Percentiles rank a stretch among this genome's conserved stretches.
phyloP scores from a whole-genome alignment of 805 yeast species.

The Nadsonia fulvescens region DNA sequence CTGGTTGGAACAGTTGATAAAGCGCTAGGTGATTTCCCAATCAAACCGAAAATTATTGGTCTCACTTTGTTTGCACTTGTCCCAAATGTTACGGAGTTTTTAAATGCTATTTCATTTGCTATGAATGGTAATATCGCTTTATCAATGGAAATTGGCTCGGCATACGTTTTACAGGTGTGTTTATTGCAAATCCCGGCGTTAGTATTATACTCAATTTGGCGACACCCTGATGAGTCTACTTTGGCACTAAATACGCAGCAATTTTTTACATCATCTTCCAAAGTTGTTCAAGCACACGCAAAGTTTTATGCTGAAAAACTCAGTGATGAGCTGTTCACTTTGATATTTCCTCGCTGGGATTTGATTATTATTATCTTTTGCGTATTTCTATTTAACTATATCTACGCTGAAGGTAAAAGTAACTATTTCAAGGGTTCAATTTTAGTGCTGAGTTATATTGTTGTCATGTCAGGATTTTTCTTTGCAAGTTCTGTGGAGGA shows the following conservation, averaged over 20 bases:
- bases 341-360: constrained; percentile 94
- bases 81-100: constrained; percentile 91
- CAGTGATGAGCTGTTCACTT: constrained; percentile 38
- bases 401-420: constrained; percentile 92
- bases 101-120: constrained; percentile 94
- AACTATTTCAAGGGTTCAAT: constrained; percentile 93
- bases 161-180: constrained; percentile 92
- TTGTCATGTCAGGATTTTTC: constrained; percentile 67
- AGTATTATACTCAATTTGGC: constrained; percentile 54
- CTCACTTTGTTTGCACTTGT: constrained; percentile 88
- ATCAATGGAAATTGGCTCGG: constrained; percentile 95
- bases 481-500: constrained; percentile 33
- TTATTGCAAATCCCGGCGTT: constrained; percentile 82
- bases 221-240: constrained; percentile 19
- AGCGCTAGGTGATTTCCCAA: constrained; percentile 59
- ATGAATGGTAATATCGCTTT: constrained; percentile 89
- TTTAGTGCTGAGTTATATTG: constrained; percentile 57
- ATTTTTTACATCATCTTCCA: too few species aligned
- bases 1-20: constrained; percentile 84
- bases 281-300: constrained; percentile 13
- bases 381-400: constrained; percentile 76
- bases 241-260: constrained; percentile 1
- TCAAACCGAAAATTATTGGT: constrained; percentile 81
- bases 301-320: too few species aligned
- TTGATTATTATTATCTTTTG: constrained; percentile 68